These are phyloP conservation scores for Plasmodium blacklocki DNA, from an alignment of 169 alveolate species.

Conservation along the genomic window DNA sequence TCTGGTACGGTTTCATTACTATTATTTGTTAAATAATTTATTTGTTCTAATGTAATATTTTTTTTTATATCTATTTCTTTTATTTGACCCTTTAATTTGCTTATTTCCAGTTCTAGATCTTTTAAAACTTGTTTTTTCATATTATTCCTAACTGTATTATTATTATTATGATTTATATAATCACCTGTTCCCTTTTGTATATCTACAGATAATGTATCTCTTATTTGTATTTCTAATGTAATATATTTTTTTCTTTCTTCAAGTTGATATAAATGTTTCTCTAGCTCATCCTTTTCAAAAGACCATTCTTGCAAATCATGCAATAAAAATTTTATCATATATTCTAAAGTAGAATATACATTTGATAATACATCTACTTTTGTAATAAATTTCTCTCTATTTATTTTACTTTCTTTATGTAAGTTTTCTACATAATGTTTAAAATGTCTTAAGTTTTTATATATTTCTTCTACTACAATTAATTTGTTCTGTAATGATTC, in stretches of 20 bases:
- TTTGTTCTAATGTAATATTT: slow-evolving; percentile 8
- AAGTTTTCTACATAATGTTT: slow-evolving; percentile 15
- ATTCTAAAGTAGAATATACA: slow-evolving; percentile 12
- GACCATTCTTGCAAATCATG: neutral
- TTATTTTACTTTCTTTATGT: slow-evolving; percentile 1
- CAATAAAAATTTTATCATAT: neutral
- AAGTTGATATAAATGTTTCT: slow-evolving; percentile 2
- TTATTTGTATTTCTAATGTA: slow-evolving; percentile 11
- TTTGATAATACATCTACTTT: neutral
- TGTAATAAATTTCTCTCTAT: slow-evolving; percentile 11
- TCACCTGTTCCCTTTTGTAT: neutral
- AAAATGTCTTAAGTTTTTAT: slow-evolving; percentile 16
- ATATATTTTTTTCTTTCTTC: slow-evolving; percentile 6
- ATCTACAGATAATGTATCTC: slow-evolving; percentile 1
- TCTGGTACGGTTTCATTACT: slow-evolving; percentile 13
- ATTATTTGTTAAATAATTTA: slow-evolving; percentile 42
- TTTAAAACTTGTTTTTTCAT: neutral
- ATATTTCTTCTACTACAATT: neutral
- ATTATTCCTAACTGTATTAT: slow-evolving; percentile 1
- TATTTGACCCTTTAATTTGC: neutral
- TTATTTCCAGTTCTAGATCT: slow-evolving; percentile 9
- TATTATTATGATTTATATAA: too few species aligned
- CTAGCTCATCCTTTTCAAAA: neutral
- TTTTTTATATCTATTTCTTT: slow-evolving; percentile 16
- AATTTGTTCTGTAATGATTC: slow-evolving; percentile 1